Evolutionary conservation across 306 rosid species (phyloP).

Genomic region (Herpetospermum pedunculosum): DNA sequence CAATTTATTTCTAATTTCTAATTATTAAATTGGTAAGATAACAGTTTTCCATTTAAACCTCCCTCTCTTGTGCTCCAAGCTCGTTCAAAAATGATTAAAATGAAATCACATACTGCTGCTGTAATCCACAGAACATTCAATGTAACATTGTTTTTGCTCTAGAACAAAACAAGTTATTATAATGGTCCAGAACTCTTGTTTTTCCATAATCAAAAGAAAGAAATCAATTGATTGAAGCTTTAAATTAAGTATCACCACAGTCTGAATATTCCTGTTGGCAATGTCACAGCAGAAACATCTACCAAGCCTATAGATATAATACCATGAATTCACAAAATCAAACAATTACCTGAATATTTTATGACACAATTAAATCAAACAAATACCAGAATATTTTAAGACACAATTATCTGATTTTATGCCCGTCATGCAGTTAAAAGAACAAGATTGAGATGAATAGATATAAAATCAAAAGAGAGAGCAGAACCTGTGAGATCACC

Average conservation of each 20-base stretch:
- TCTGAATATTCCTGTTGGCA: background rate
- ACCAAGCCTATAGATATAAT: background rate
- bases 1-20: no score
- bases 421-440: background rate
- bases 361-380: no score
- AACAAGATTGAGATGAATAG: background rate
- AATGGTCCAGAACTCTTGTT: background rate
- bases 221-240: background rate
- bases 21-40: no score
- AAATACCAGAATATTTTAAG: background rate
- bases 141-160: background rate
- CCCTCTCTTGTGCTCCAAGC: background rate
- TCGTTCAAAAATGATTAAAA: background rate
- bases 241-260: background rate
- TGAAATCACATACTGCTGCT: background rate
- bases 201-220: background rate
- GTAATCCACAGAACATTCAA: background rate
- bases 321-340: background rate
- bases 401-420: background rate
- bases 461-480: background rate
- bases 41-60: no score
- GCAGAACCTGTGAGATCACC: slow-evolving; percentile 84
- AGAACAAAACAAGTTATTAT: background rate
- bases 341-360: background rate
- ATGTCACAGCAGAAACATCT: background rate